Evolutionary conservation across 2,329 filamentous ascomycete genomes (phyloP), one percentile per base, ranked within the genome.

Genomic region (Hypomyces perniciosus): DNA sequence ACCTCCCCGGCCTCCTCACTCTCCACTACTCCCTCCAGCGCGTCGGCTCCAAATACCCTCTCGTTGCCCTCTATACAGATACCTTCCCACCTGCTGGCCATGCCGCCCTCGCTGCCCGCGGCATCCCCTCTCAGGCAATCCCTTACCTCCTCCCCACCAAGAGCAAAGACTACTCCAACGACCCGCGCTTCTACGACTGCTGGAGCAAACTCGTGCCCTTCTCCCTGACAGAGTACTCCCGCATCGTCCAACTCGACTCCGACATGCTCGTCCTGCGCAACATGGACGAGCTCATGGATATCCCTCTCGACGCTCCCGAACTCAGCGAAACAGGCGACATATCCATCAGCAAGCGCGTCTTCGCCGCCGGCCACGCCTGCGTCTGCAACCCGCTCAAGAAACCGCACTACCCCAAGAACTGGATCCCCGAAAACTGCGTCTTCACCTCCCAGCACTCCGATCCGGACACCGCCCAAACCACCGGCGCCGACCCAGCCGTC

Each of bases 231-330:
- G 83, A 91, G 65, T 95, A 91, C 70, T 77, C 84, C 28, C 80
- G 90, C 38, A 81, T 95, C 33, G 86, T 95, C 34, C 86, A 90
- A 70, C 77, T 96, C 49, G 90, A 96, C 70, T 86, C 85, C 62
- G 90, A 96, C 71, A 95, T 95, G 90, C 72, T 95, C 46, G 83
- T 89, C 6, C 69, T 85, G 57, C 77, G 77, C 61, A 95, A 95
- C 69, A 95, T 96, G 88, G 90, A 95, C 66, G 90, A 95, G 72
- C 73, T 95, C 58, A 95, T 95, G 88, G 82, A 88, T n/a, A 60
- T 95, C 45, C 72, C 80, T 54, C 79, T 95, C 42, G 88, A 92
- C 67, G 63, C 72, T 31, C 60, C 59, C 1, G 35, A 53, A 8
- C 44, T 69, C 40, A 56, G 56, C 39, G 60, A 56, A 30, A 52